A percentile compares a stretch with the other conserved stretches of the same genome.
phyloP scores from a whole-genome alignment of 2,329 filamentous ascomycete genomes.

The Neophaeococcomyces aloes region DNA sequence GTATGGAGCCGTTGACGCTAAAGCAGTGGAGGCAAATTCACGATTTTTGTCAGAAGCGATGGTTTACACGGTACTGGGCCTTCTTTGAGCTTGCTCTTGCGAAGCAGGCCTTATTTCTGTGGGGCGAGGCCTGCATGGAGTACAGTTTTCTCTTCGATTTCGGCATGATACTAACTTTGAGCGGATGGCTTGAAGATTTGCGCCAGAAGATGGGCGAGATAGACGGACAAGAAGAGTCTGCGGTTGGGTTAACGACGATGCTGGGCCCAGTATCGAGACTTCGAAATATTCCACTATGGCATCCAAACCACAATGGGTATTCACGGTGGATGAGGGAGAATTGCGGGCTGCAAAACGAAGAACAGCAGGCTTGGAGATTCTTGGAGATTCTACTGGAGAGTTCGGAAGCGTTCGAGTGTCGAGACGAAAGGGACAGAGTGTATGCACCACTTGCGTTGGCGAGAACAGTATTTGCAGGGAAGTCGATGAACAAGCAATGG shows the following conservation, averaged over 20 bases:
- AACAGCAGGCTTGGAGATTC: slow-evolving; percentile 7
- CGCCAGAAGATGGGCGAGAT: no score
- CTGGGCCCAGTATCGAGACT: slow-evolving; percentile 5
- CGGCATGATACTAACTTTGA: slow-evolving; percentile 5
- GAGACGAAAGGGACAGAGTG: slow-evolving; percentile 3
- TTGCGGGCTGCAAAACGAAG: neutral
- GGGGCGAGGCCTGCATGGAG: slow-evolving; percentile 8
- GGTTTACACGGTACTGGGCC: slow-evolving; percentile 9
- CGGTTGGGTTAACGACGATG: slow-evolving; percentile 5
- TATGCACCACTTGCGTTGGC: slow-evolving; percentile 4
- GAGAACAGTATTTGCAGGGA: slow-evolving; percentile 3
- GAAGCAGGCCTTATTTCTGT: slow-evolving; percentile 6
- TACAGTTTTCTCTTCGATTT: slow-evolving; percentile 8
- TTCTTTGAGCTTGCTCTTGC: slow-evolving; percentile 7
- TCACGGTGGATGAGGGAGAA: slow-evolving; percentile 4
- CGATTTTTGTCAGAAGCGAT: slow-evolving; percentile 2
- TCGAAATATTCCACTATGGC: slow-evolving; percentile 1
- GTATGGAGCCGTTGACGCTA: slow-evolving; percentile 4
- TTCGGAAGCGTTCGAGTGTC: slow-evolving; percentile 6
- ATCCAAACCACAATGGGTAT: slow-evolving; percentile 6
- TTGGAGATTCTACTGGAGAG: slow-evolving; percentile 8
- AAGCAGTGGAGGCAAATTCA: slow-evolving; percentile 6
- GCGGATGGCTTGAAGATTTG: slow-evolving; percentile 7
- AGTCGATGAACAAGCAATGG: slow-evolving; percentile 7
- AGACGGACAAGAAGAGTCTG: neutral